Evolutionary conservation across 1,139 yeast species (phyloP), one percentile per base, ranked within the genome.

Genomic region (Yamadazyma siamensis): DNA sequence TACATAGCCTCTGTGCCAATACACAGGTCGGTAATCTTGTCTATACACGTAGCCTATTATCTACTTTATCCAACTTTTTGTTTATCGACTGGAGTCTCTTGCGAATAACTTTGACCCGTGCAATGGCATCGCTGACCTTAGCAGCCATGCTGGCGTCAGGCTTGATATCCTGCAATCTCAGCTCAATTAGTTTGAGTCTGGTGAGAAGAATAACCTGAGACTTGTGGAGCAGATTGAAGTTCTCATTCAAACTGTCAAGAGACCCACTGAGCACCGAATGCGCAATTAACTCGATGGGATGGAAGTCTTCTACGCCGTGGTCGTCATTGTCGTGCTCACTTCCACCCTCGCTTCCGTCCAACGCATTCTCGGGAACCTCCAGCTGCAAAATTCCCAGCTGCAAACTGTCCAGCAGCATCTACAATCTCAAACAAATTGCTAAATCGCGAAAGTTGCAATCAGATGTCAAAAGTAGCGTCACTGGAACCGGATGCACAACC

Each of bases 181-280:
- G 54, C 40, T 74, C 75, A 8, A 75, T 56, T 16, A 58, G 56
- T 36, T 59, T 61, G 25, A 77, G 46, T 21, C 80, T 56, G 0
- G 79, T 66, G 4, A 74, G 55, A 0, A 77, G 55, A 2, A 76
- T 72, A 25, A 72, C 53, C 40, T 77, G 84, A 1, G 81, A 74
- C 38, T 75, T 79, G 46, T 72, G 70, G 21, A 77, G 52, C 46
- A 67, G 70, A 40, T 72, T 73, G 26, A 77, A 61, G 38, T 71
- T 71, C 27, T 70, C 71, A 36, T 71, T 67, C 17, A 77, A 53
- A 4, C 52, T 58, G 27, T 77, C 83, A 7, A 77, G 52, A 0
- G 81, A 70, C 1, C 71, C 70, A 25, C 75, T 76, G 8, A 77
- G 49, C 4, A 77, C 52, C 4, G 75, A 54, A 41, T 77, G 83